Base-by-base conservation (phyloP, 768 basidiomycete species). In the Lactarius sp. region DNA sequence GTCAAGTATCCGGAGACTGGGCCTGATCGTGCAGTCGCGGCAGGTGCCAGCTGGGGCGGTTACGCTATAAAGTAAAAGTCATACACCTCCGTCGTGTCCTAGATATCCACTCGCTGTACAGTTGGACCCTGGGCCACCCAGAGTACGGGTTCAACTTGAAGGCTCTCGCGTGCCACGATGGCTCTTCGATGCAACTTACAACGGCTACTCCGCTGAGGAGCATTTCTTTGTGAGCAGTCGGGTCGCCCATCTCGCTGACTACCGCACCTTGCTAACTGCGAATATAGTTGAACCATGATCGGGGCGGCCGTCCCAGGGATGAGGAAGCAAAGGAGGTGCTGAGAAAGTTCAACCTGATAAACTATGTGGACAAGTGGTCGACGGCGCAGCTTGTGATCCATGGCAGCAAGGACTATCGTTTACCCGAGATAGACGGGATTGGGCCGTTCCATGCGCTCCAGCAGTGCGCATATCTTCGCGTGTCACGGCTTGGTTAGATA, bases 101-200 rank as follows among this genome's bases (percentile, higher is more conserved):
- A 41, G 37, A 41, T 57, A 60, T 34, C 64, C 18, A 65, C 60
- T 14, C 18, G 36, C 53, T 56, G 2, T 46, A 64, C 55, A 96
- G 94, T 73, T 97, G 93, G 92, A 94, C 97, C 59, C 91, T 96
- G 75, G 92, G 94, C 0, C 92, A 97, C 71, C 90, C 91, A 10
- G 93, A 96, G 69, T 92, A 80, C 66, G 86, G 82, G 3, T 93
- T 94, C 71, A 82, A 83, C 22, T 97, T 98, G 80, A 97, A 95
- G 77, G 92, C 93, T 4, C 79, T 98, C 49, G 83, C 95, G 13
- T 88, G 86, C 69, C 96, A 98, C 70, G 96, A 99, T 71, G 96
- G 96, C 9, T 94, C 72, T 94, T 94, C 68, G 90, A 92, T 69
- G 79, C 87, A 4, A 79, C 74, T 8, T 89, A 90, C 74, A 88